These are phyloP conservation scores for Cerrena zonata DNA, from an alignment of 1,284 basidiomycete species.

Conservation along the genomic window DNA sequence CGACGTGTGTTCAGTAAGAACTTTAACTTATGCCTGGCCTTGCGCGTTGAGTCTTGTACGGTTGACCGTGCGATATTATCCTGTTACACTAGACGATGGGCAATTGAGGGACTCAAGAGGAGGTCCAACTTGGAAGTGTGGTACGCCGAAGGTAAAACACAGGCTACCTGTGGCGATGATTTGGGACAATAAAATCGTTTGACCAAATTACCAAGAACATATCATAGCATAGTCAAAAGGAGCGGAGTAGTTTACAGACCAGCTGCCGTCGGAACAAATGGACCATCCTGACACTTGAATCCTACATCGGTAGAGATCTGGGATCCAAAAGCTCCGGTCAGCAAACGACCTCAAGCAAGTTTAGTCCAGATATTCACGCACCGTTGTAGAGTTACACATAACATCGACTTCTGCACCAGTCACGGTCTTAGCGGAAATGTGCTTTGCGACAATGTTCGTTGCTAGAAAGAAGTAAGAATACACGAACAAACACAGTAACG, in stretches of 20 bases:
- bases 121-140: too few species aligned
- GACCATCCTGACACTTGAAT: slow-evolving; percentile 50
- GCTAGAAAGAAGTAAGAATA: slow-evolving; percentile 24
- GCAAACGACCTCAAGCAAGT: not conserved
- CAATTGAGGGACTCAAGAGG: too few species aligned
- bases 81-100: too few species aligned
- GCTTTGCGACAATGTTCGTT: slow-evolving; percentile 43
- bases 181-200: too few species aligned
- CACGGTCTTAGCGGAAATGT: slow-evolving; percentile 41
- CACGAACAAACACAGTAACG: not conserved
- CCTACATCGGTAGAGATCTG: slow-evolving; percentile 48
- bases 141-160: too few species aligned
- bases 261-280: slow-evolving; percentile 31
- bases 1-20: too few species aligned
- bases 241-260: slow-evolving; percentile 10
- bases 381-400: slow-evolving; percentile 50
- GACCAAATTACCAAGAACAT: not conserved
- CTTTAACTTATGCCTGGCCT: too few species aligned
- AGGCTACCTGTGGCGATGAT: too few species aligned
- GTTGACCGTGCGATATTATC: too few species aligned
- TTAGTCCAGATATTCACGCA: slow-evolving; percentile 23
- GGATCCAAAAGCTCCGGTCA: not conserved
- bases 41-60: too few species aligned
- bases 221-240: not conserved
- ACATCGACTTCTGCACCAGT: slow-evolving; percentile 39